Conservation (phyloP, 2,329 filamentous ascomycete species). For the Colletotrichum sp. region DNA sequence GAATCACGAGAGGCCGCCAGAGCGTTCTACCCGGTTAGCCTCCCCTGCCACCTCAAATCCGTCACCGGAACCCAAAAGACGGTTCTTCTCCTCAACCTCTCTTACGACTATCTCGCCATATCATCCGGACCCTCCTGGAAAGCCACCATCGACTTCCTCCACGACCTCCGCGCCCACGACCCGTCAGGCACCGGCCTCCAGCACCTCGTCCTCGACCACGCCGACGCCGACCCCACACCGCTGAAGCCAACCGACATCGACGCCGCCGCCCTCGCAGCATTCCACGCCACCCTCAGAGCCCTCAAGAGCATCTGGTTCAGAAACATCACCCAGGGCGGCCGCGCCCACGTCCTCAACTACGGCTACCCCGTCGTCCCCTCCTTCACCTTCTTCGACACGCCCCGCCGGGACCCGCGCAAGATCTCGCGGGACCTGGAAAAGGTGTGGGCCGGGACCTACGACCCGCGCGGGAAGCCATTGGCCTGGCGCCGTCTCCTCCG, state of each 20-base stretch:
- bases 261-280: background rate
- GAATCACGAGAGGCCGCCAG: background rate
- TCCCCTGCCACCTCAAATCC: background rate
- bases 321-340: background rate
- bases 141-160: background rate
- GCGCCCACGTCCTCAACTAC: conserved; percentile 10
- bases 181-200: background rate
- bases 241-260: background rate
- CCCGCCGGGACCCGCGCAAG: background rate
- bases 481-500: background rate
- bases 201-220: background rate
- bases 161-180: conserved; percentile 4
- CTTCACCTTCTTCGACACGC: conserved; percentile 10
- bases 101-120: conserved; percentile 1
- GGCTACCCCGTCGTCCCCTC: background rate
- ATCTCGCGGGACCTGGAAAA: background rate
- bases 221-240: background rate
- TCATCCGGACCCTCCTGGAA: background rate
- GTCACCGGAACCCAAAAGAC: background rate
- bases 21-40: background rate
- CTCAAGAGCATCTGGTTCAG: conserved; percentile 13
- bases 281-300: background rate
- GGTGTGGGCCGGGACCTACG: background rate
- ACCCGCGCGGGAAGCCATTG: background rate
- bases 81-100: background rate